A percentile compares a stretch with the other conserved stretches of the same genome.
These are phyloP conservation scores for Alternaria sp. DNA, from an alignment of 2,329 filamentous ascomycete species.

Conservation along the genomic window DNA sequence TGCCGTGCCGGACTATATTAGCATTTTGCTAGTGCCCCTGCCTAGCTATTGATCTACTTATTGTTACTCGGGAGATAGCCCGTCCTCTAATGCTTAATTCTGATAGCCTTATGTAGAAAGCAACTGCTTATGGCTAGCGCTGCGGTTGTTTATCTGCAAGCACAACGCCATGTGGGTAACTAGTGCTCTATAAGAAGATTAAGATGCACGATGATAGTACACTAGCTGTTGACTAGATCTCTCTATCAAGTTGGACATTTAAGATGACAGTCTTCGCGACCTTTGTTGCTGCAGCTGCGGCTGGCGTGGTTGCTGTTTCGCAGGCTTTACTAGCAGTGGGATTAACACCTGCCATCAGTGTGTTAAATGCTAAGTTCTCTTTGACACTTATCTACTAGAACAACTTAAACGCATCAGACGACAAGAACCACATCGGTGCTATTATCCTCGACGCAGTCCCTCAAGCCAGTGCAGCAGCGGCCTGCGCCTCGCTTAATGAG, in stretches of 20 bases:
- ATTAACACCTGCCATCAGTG: slow-evolving; percentile 20
- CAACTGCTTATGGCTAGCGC: slow-evolving; percentile 28
- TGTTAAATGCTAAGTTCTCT: slow-evolving; percentile 52
- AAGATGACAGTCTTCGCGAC: slow-evolving; percentile 37
- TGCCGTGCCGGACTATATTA: slow-evolving; percentile 9
- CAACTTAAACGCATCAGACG: slow-evolving; percentile 63
- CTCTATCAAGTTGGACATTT: slow-evolving; percentile 6
- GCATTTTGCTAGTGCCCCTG: slow-evolving; percentile 37
- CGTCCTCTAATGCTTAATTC: slow-evolving; percentile 39
- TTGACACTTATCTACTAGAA: slow-evolving; percentile 64
- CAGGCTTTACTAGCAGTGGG: slow-evolving; percentile 31
- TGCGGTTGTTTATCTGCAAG: slow-evolving; percentile 23
- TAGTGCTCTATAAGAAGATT: slow-evolving; percentile 34
- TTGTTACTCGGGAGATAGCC: slow-evolving; percentile 33
- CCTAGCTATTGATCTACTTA: slow-evolving; percentile 38
- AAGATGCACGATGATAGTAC: slow-evolving; percentile 1
- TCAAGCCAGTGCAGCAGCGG: slow-evolving; percentile 51
- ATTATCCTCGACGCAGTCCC: slow-evolving; percentile 59
- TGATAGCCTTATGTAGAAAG: slow-evolving; percentile 32
- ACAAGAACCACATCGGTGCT: slow-evolving; percentile 62
- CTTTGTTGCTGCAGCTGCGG: slow-evolving; percentile 34
- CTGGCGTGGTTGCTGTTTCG: slow-evolving; percentile 30
- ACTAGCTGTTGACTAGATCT: slow-evolving; percentile 10
- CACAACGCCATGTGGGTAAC: slow-evolving; percentile 37
- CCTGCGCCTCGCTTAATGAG: slow-evolving; percentile 61